phyloP scores from a whole-genome alignment of 805 yeast genomes.

The Starmerella stellata region DNA sequence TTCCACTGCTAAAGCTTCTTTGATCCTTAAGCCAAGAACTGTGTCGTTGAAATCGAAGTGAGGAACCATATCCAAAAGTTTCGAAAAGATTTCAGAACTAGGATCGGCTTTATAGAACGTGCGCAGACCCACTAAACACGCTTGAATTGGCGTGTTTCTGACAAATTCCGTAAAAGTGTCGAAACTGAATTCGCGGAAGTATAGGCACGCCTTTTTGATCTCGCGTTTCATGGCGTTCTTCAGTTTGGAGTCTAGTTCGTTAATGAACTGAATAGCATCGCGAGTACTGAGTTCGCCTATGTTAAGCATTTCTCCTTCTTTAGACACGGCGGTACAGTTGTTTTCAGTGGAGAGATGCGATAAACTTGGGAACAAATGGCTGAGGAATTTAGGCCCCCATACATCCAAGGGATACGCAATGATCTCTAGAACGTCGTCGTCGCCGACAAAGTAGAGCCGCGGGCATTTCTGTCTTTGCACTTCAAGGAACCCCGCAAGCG shows the following conservation, averaged over 20 bases:
- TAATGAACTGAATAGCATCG: background rate
- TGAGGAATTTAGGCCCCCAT: conserved; percentile 7
- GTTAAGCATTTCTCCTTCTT: conserved; percentile 41
- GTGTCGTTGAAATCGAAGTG: conserved; percentile 2
- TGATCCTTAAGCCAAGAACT: conserved; percentile 6
- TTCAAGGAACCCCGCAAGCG: conserved; percentile 63
- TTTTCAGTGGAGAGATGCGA: conserved; percentile 9
- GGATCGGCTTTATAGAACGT: background rate
- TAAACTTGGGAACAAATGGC: conserved; percentile 6
- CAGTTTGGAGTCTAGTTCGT: background rate
- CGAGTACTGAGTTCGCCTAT: conserved; percentile 21
- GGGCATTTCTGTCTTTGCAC: conserved; percentile 61
- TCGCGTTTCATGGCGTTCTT: conserved; percentile 28
- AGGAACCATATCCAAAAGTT: background rate
- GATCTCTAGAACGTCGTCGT: conserved; percentile 71
- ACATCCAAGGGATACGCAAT: conserved; percentile 40
- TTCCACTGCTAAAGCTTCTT: conserved; percentile 9
- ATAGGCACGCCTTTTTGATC: conserved; percentile 22
- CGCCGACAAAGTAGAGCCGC: conserved; percentile 72
- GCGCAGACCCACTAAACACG: background rate
- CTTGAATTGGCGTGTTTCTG: background rate
- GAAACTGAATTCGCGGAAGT: conserved; percentile 6
- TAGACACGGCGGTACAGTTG: conserved; percentile 31
- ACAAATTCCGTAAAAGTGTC: background rate
- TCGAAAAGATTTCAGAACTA: background rate